These are phyloP conservation scores for Thinopyrum elongatum DNA, from an alignment of 176 grass and related monocot species.

Conservation along the genomic window DNA sequence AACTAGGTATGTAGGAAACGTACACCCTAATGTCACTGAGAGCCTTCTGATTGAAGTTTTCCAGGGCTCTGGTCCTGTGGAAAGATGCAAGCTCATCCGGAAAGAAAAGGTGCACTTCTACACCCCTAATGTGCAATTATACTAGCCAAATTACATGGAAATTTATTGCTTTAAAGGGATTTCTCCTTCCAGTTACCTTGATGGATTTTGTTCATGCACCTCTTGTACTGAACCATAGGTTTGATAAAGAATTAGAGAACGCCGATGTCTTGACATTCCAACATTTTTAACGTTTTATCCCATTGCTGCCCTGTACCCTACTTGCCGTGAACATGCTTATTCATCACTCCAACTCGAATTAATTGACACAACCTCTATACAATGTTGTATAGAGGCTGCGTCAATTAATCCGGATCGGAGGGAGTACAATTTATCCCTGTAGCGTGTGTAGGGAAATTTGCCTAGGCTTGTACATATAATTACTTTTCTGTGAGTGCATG, in stretches of 20 bases:
- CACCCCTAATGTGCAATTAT: neutral
- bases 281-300: neutral
- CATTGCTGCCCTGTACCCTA: neutral
- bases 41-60: conserved; percentile 81
- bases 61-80: conserved; percentile 65
- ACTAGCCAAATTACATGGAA: neutral
- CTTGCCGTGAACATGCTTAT: neutral
- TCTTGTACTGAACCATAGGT: neutral
- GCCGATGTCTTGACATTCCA: conserved; percentile 8
- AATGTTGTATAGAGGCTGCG: no score
- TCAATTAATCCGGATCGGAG: no score
- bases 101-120: conserved; percentile 74
- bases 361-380: no score
- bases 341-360: no score
- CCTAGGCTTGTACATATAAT: neutral
- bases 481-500: neutral
- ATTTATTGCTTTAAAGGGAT: neutral
- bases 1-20: conserved; percentile 84
- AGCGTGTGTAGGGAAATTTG: neutral
- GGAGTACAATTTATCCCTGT: neutral
- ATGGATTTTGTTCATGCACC: conserved; percentile 12
- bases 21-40: conserved; percentile 72
- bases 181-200: neutral
- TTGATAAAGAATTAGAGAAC: neutral
- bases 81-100: conserved; percentile 86